Conservation (phyloP, 106 monocot species). For the Dactylorhiza incarnata region DNA sequence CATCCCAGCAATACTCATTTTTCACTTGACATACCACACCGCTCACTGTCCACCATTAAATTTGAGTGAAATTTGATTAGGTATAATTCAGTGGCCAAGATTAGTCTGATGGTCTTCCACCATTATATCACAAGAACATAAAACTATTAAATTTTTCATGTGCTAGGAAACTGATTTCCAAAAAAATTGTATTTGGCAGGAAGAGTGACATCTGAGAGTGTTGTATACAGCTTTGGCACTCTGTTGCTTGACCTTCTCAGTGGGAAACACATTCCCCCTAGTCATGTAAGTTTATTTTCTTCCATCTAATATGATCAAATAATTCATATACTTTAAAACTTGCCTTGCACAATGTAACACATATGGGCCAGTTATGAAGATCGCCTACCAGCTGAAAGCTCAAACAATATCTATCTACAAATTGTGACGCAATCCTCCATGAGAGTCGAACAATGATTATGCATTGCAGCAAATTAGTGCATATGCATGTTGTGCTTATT, state of each 20-base stretch:
- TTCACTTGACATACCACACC: no score
- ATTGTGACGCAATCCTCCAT: neutral
- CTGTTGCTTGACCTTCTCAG: slow-evolving; percentile 72
- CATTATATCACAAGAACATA: no score
- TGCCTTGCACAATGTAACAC: neutral
- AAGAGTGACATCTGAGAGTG: slow-evolving; percentile 67
- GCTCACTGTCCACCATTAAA: no score
- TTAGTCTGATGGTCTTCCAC: no score
- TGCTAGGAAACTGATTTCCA: neutral
- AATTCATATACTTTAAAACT: neutral
- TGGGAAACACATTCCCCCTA: slow-evolving; percentile 81
- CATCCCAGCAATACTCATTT: no score
- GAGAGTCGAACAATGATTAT: no score
- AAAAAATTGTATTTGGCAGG: slow-evolving; percentile 26
- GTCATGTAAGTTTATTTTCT: slow-evolving; percentile 45
- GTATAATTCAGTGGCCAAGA: no score
- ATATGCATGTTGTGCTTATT: no score
- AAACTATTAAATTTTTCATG: no score
- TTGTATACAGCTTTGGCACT: slow-evolving; percentile 73
- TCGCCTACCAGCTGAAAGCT: neutral
- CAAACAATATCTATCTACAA: neutral
- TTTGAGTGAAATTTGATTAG: no score
- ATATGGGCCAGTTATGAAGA: neutral
- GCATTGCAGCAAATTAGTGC: no score
- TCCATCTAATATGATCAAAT: neutral